These are phyloP conservation scores for Cercospora sojina DNA, from an alignment of 2,329 filamentous ascomycete species.

Conservation along the genomic window DNA sequence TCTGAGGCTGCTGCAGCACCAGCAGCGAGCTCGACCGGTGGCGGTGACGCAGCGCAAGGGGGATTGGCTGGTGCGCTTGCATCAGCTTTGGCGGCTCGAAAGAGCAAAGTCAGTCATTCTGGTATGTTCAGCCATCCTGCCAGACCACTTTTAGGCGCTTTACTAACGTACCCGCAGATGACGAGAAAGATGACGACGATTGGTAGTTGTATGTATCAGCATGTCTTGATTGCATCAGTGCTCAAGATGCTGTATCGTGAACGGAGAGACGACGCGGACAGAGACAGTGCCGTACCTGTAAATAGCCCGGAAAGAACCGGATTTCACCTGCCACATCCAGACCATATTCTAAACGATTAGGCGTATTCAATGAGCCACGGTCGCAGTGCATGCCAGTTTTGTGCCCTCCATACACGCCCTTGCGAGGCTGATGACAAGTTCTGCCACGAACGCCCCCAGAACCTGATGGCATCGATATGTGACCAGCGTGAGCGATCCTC, in stretches of 20 bases:
- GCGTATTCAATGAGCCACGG: not conserved
- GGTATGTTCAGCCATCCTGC: constrained; percentile 63
- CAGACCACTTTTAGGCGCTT: not conserved
- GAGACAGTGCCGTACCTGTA: not conserved
- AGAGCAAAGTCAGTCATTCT: constrained; percentile 91
- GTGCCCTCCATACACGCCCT: not conserved
- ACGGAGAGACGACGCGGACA: not conserved
- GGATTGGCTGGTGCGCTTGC: constrained; percentile 60
- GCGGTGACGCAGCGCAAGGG: constrained; percentile 47
- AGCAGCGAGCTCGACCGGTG: constrained; percentile 55
- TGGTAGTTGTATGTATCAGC: constrained; percentile 50
- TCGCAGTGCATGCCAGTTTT: not conserved
- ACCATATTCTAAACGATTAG: not conserved
- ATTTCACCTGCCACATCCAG: not conserved
- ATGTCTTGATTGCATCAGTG: not conserved
- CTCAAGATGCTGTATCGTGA: not conserved
- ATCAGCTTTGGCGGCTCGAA: constrained; percentile 78
- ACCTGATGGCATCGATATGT: not conserved
- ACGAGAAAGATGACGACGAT: constrained; percentile 74
- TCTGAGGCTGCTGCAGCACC: constrained; percentile 54
- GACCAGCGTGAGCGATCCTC: not conserved
- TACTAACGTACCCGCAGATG: constrained; percentile 54
- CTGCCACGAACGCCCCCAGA: not conserved
- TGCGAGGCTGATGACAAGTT: not conserved
- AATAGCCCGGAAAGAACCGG: not conserved